Evolutionary conservation across 768 basidiomycete species (phyloP).

Genomic region (Rhodosporidiobolus odoratus): DNA sequence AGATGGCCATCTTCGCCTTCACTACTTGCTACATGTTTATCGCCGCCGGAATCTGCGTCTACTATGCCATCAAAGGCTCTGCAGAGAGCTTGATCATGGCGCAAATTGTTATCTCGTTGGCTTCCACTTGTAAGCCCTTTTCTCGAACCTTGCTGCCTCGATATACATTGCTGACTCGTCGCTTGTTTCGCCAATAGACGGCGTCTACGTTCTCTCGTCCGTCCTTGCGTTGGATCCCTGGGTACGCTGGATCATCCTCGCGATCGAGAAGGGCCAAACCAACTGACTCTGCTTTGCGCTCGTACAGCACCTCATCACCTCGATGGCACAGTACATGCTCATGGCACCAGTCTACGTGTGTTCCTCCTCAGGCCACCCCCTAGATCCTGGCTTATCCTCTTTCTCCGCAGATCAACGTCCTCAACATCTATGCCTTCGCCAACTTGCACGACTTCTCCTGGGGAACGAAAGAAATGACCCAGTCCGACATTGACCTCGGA

Average conservation of each 20-base stretch:
- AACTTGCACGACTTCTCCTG: constrained; percentile 63
- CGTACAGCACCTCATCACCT: constrained; percentile 71
- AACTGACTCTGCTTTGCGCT: background rate
- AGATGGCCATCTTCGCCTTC: background rate
- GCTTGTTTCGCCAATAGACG: constrained; percentile 17
- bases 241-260: constrained; percentile 41
- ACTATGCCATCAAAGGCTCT: constrained; percentile 64
- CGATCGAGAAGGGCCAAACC: background rate
- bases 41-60: constrained; percentile 72
- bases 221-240: constrained; percentile 87
- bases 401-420: constrained; percentile 42
- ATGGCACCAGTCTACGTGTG: constrained; percentile 46
- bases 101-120: constrained; percentile 72
- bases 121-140: constrained; percentile 31
- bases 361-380: constrained; percentile 48
- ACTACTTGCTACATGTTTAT: constrained; percentile 63
- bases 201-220: constrained; percentile 65
- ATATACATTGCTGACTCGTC: background rate
- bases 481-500: constrained; percentile 40
- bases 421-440: constrained; percentile 68
- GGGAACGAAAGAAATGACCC: constrained; percentile 42
- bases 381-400: constrained; percentile 61
- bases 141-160: background rate
- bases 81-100: constrained; percentile 59
- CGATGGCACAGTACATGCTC: constrained; percentile 79